A percentile compares a stretch with the other conserved stretches of the same genome.
phyloP scores from a whole-genome alignment of 2,329 filamentous ascomycete genomes.

The Fusarium napiforme region DNA sequence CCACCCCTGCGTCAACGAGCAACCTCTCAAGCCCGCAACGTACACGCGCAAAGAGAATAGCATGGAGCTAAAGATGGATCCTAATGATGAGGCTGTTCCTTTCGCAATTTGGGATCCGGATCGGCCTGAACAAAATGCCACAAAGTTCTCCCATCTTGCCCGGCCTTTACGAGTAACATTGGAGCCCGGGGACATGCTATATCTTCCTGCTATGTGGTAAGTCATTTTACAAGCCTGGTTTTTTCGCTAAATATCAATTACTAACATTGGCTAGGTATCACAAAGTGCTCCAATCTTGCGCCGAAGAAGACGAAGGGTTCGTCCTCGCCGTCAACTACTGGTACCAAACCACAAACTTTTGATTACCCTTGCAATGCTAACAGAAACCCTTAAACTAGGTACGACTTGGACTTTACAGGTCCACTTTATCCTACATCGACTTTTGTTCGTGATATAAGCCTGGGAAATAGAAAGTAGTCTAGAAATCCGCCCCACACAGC shows the following conservation, averaged over 20 bases:
- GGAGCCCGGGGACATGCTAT: conserved; percentile 80
- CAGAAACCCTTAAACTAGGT: conserved; percentile 60
- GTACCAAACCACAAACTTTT: conserved; percentile 54
- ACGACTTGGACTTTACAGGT: conserved; percentile 81
- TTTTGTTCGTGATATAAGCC: conserved; percentile 61
- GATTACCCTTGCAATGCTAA: neutral
- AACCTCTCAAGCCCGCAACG: conserved; percentile 63
- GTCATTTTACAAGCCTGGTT: conserved; percentile 27
- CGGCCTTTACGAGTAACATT: conserved; percentile 74
- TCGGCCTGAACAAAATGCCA: conserved; percentile 58
- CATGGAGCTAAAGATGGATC: conserved; percentile 51
- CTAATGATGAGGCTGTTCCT: conserved; percentile 60
- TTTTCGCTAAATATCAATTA: neutral
- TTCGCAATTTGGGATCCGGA: conserved; percentile 83
- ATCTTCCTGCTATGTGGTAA: conserved; percentile 83
- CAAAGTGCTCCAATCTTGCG: conserved; percentile 79
- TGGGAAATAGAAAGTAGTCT: conserved; percentile 25
- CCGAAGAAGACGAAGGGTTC: conserved; percentile 75
- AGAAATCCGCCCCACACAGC: conserved; percentile 13
- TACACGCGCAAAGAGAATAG: conserved; percentile 59
- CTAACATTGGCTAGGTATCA: conserved; percentile 69
- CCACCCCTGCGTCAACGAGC: conserved; percentile 75
- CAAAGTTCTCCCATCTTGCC: conserved; percentile 68
- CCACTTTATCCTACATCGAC: conserved; percentile 70
- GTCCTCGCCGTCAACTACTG: conserved; percentile 87